Base-by-base conservation (phyloP, 2,329 filamentous ascomycete species). In the Apiospora sp. region DNA sequence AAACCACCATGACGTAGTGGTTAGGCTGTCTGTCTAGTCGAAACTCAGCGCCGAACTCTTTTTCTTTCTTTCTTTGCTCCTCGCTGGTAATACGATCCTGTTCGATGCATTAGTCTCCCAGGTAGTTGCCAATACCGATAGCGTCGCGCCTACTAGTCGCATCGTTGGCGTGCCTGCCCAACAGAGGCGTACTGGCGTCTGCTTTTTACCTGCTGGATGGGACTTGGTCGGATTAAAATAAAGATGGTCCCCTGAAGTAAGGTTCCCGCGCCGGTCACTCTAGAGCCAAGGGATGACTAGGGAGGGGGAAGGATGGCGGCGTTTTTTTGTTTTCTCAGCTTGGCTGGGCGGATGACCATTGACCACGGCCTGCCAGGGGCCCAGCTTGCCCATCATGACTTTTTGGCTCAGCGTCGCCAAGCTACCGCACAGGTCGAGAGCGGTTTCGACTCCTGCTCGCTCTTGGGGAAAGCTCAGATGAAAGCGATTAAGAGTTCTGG, bases 31-130 rank as follows among this genome's bases (percentile, higher is more conserved):
- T 34, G 48, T 43, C 48, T 70, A 70, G 68, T 41, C 67, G 22
- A 70, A 70, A 70, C 68, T 58, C 68, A 51, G 46, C 48, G 30
- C 68, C 12, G 48, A 70, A 70, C 46, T 41, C 68, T 70, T 43
- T 68, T 48, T 30, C n/a, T 41, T 10, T 41, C 37, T 41, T 41
- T 41, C 37, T 41, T 41, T 41, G 37, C 37, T 41, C 37, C 58
- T 64, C 10, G 13, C 34, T 41, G 58, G 10, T 64, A 64, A 41
- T 34, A 64, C 58, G 30, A 64, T 41, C 34, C 58, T 41, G 34
- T n/a, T 64, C 58, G 58, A 64, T 64, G 58, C 58, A 64, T 64
- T 64, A 64, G 58, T 64, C 34, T 41, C 41, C 30, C 27, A 61
- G 58, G 58, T 41, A 64, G 58, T 64, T 41, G 58, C 58, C 41